Conservation (phyloP, 495 filamentous ascomycete species). For the Parathielavia hyrcaniae region DNA sequence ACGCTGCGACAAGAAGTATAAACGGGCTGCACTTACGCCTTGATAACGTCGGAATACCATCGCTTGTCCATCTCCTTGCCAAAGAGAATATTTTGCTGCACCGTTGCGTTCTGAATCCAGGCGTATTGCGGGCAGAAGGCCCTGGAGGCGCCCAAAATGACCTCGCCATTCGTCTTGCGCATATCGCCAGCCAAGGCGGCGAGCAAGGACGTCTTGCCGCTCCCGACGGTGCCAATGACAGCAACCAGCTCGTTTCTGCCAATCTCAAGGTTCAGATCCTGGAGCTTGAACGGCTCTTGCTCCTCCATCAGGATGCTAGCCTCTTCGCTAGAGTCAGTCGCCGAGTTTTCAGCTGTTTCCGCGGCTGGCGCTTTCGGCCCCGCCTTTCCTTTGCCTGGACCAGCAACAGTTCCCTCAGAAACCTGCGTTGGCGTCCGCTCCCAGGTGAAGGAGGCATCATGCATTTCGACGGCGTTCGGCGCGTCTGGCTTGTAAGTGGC, state of each 20-base stretch:
- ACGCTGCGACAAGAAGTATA: neutral
- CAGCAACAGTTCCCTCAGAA: constrained; percentile 37
- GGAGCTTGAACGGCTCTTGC: constrained; percentile 72
- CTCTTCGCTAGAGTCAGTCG: constrained; percentile 38
- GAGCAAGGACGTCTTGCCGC: constrained; percentile 86
- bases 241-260: constrained; percentile 80
- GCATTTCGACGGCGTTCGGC: constrained; percentile 64
- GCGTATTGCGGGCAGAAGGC: constrained; percentile 94
- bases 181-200: constrained; percentile 91
- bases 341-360: constrained; percentile 24
- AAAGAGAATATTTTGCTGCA: constrained; percentile 85
- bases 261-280: constrained; percentile 65
- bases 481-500: constrained; percentile 55
- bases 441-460: constrained; percentile 84
- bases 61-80: constrained; percentile 64
- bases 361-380: constrained; percentile 36
- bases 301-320: constrained; percentile 51
- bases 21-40: constrained; percentile 35
- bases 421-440: constrained; percentile 67
- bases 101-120: constrained; percentile 91
- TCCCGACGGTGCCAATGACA: constrained; percentile 85
- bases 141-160: constrained; percentile 67
- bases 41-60: constrained; percentile 59
- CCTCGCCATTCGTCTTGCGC: constrained; percentile 67
- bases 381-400: constrained; percentile 33